phyloP scores from a whole-genome alignment of 2,329 filamentous ascomycete genomes.

The Nemania sp. region DNA sequence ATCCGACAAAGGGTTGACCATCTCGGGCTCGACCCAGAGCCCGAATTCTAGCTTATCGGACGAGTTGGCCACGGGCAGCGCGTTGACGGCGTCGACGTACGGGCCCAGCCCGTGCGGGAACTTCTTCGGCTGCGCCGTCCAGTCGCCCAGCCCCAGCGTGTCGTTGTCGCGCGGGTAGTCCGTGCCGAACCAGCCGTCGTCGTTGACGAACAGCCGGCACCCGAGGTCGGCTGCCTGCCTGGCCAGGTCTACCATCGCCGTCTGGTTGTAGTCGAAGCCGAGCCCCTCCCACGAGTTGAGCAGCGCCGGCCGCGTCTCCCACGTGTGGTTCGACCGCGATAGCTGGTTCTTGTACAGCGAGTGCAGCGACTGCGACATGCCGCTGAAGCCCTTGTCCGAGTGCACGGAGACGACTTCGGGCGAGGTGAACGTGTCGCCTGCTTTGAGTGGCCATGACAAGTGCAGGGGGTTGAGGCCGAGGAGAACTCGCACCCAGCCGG shows the following conservation, averaged over 20 bases:
- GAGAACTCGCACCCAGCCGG: slow-evolving; percentile 62
- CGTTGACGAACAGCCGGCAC: slow-evolving; percentile 65
- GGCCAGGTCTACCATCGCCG: slow-evolving; percentile 58
- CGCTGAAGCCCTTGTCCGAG: slow-evolving; percentile 60
- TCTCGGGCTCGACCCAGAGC: slow-evolving; percentile 70
- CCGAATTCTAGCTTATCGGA: slow-evolving; percentile 60
- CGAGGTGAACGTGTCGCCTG: slow-evolving; percentile 60
- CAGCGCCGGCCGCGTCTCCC: slow-evolving; percentile 53
- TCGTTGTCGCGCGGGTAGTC: slow-evolving; percentile 63
- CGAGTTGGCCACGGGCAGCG: slow-evolving; percentile 51
- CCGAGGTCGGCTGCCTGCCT: slow-evolving; percentile 60
- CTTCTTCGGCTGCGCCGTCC: slow-evolving; percentile 59
- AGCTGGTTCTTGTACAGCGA: slow-evolving; percentile 64
- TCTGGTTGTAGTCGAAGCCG: slow-evolving; percentile 60
- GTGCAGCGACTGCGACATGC: slow-evolving; percentile 65
- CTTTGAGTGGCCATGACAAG: slow-evolving; percentile 58
- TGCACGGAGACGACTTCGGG: slow-evolving; percentile 67
- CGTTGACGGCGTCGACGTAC: slow-evolving; percentile 55
- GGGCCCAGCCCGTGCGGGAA: slow-evolving; percentile 61
- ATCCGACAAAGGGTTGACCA: slow-evolving; percentile 65
- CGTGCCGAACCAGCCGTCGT: slow-evolving; percentile 70
- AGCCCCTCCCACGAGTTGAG: slow-evolving; percentile 70
- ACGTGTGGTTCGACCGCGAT: slow-evolving; percentile 55
- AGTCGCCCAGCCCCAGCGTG: slow-evolving; percentile 63
- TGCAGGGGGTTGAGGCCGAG: slow-evolving; percentile 65